These are phyloP conservation scores for Hyaloscypha finlandica DNA, from an alignment of 495 filamentous ascomycete genomes.

Conservation along the genomic window DNA sequence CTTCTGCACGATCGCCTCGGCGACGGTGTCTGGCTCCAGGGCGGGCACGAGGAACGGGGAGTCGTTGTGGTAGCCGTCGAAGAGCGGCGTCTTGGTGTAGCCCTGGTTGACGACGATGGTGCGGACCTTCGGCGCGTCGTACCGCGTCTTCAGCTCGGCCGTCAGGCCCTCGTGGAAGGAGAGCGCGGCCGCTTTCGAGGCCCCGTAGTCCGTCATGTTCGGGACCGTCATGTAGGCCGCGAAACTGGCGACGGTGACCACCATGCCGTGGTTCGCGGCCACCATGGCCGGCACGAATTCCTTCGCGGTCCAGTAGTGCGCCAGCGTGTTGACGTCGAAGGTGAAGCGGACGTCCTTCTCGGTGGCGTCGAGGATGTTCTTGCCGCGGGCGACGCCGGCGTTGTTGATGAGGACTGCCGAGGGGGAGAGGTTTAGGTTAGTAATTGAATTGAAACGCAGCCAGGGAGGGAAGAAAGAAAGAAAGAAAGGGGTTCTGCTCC, in stretches of 20 bases:
- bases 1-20: constrained; percentile 61
- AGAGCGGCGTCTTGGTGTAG: constrained; percentile 62
- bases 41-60: constrained; percentile 53
- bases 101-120: constrained; percentile 68
- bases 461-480: too few species aligned
- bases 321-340: constrained; percentile 72
- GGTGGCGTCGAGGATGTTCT: constrained; percentile 57
- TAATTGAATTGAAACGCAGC: too few species aligned
- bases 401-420: constrained; percentile 68
- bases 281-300: constrained; percentile 72
- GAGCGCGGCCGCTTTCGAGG: constrained; percentile 66
- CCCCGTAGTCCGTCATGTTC: constrained; percentile 68
- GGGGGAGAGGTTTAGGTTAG: too few species aligned
- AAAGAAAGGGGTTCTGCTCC: too few species aligned
- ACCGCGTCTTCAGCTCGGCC: constrained; percentile 59
- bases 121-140: constrained; percentile 64
- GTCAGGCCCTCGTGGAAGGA: constrained; percentile 70
- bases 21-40: constrained; percentile 63
- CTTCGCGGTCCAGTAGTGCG: constrained; percentile 64
- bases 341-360: constrained; percentile 60
- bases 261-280: constrained; percentile 66
- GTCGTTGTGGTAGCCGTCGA: constrained; percentile 58
- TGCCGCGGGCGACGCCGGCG: constrained; percentile 61
- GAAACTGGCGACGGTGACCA: constrained; percentile 70
- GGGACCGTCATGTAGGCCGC: constrained; percentile 61